Evolutionary conservation across 805 yeast species (phyloP), one percentile per base, ranked within the genome.

Genomic region (Kazachstania viticola): DNA sequence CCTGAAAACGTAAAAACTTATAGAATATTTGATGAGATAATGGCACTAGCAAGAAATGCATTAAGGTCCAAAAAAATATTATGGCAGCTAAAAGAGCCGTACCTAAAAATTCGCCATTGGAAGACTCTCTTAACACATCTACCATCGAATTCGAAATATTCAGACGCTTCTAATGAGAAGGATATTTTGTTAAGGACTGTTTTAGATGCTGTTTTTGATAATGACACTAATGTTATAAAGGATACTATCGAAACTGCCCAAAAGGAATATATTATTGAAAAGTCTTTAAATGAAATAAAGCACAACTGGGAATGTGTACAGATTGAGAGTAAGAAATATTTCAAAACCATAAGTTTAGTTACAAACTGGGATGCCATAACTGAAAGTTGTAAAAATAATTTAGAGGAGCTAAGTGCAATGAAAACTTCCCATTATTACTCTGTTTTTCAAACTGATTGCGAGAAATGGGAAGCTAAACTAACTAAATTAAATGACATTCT

Each of bases 201-300:
- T 2, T 67, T 88, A 71, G 64, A 64, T 23, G 51, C 84, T 27
- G 58, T 75, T 25, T 49, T 79, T 12, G 17, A 38, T 0, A 36
- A 56, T 3, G 67, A 80, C 49, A 71, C 68, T 28, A 40, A 41
- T 2, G 37, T 48, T 0, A 56, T 87, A 5, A 65, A 64, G 25
- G 54, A 66, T 0, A 52, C 79, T 0, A 42, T 82, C 2, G 62
- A 63, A 1, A 70, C 67, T 35, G 95, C 96, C 0, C 71, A 70
- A 37, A 79, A 82, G 3, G 96, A 88, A 47, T 63, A 68, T 36
- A 61, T 70, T 0, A 58, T 88, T 3, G 81, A 79, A 32, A 70
- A 66, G 9, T 68, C 75, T 4, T 48, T 88, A 6, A 43, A 42
- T 1, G 45, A 54, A 2, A 70, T 85, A 11, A 62, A 64, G 31